Evolutionary conservation across 768 basidiomycete genomes (phyloP), one percentile per base, ranked within the genome.

Genomic region (Mycena maculata): DNA sequence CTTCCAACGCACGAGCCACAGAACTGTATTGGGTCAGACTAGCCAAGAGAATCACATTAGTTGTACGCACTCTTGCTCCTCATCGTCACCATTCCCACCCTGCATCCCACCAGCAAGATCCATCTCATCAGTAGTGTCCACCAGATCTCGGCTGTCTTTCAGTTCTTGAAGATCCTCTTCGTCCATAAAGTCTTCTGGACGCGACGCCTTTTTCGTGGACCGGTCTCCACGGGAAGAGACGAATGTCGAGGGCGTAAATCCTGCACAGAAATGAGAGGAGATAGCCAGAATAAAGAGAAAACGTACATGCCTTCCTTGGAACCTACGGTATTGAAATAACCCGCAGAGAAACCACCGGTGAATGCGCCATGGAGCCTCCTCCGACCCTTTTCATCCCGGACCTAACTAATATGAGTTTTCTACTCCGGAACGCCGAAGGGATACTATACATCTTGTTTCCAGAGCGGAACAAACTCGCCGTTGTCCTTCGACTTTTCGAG

Each of bases 141-240:
- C 87, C 11, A 98, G 77, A 22, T 86, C 88, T 71, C 90, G 84
- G 70, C 87, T 88, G 42, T 95, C 94, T 36, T 85, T 87, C 65
- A 92, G 77, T 67, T 94, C 94, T 48, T 92, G 89, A 18, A 98
- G 82, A 76, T 99, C 98, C 79, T 99, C 98, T 45, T 98, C 98
- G 80, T 99, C 98, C 98, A 99, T 99, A 76, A 94, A 99, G 76
- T 98, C 95, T 78, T 97, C 94, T 0, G 95, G 91, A 33, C 85
- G 85, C n/a, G 84, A 79, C 3, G 78, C 80, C 71, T 87, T 84
- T 71, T 86, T 78, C 76, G 90, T 91, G 49, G 88, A 88, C 52
- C 96, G 88, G 47, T 93, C 92, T 30, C 76, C 78, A 33, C 96
- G 87, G 9, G 96, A 98, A 0, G 97, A 98, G 16, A 93, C 90